A percentile compares a stretch with the other conserved stretches of the same genome.
Conservation (phyloP, 2,329 filamentous ascomycete species). For the Alternaria sp. region DNA sequence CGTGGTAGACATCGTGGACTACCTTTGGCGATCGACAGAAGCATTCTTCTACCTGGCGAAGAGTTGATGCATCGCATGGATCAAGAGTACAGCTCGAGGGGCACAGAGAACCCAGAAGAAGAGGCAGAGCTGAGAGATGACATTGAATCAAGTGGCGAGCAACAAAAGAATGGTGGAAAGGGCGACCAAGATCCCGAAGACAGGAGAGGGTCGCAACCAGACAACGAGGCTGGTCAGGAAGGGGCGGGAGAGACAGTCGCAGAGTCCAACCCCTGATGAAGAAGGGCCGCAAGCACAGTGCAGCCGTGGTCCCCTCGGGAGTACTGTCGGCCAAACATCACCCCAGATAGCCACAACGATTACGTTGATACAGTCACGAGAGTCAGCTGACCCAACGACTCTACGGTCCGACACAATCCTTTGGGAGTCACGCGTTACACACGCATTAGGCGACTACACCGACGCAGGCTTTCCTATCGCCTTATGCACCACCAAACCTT, state of each 20-base stretch:
- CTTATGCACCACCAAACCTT: not conserved
- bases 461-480: not conserved
- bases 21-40: slow-evolving; percentile 40
- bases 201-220: slow-evolving; percentile 2
- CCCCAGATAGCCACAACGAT: not conserved
- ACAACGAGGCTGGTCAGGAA: not conserved
- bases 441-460: not conserved
- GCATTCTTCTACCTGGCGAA: slow-evolving; percentile 40
- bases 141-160: slow-evolving; percentile 23
- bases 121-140: slow-evolving; percentile 20
- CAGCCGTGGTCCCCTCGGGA: not conserved
- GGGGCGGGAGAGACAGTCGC: not conserved
- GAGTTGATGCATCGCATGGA: slow-evolving; percentile 45
- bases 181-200: slow-evolving; percentile 21
- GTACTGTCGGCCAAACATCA: slow-evolving; percentile 4
- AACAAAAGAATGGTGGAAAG: slow-evolving; percentile 1
- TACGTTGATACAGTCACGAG: not conserved
- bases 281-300: not conserved
- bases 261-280: slow-evolving; percentile 5
- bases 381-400: not conserved
- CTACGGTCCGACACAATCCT: not conserved
- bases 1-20: slow-evolving; percentile 37
- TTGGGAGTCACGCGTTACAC: not conserved
- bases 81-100: slow-evolving; percentile 32
- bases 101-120: slow-evolving; percentile 13